Evolutionary conservation across 352 stramenopile species (phyloP).

Genomic region (Globisporangium orthogonon): DNA sequence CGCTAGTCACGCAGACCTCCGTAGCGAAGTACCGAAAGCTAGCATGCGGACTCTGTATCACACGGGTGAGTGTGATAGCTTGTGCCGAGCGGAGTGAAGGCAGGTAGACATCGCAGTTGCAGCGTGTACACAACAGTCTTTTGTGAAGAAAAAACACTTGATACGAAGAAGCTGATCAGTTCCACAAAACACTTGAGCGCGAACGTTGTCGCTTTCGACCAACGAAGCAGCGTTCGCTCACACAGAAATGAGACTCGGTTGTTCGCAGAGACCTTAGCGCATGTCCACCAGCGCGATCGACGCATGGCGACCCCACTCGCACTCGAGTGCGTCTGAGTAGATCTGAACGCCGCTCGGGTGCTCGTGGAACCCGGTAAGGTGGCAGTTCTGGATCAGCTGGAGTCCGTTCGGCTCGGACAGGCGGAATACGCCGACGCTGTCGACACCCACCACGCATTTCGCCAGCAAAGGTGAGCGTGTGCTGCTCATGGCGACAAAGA

Average conservation of each 20-base stretch:
- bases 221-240: not conserved
- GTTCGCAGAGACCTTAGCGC: conserved; percentile 16
- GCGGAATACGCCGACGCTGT: conserved; percentile 80
- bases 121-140: not conserved
- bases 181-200: not conserved
- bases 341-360: conserved; percentile 72
- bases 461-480: not conserved
- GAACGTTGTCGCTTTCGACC: too few species aligned
- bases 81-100: too few species aligned
- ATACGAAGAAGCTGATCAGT: too few species aligned
- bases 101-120: not conserved
- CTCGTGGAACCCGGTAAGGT: conserved; percentile 79
- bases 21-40: not conserved
- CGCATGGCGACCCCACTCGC: conserved; percentile 44
- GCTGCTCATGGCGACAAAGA: not conserved
- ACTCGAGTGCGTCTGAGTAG: conserved; percentile 74
- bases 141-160: not conserved
- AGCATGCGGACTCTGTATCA: not conserved
- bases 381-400: conserved; percentile 87
- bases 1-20: not conserved
- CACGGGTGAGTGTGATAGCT: not conserved
- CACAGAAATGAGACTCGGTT: too few species aligned
- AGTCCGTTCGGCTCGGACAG: conserved; percentile 71
- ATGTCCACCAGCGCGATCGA: conserved; percentile 60
- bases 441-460: not conserved